Conservation (phyloP, 1,284 basidiomycete genomes). For the Pterulicium gracile region DNA sequence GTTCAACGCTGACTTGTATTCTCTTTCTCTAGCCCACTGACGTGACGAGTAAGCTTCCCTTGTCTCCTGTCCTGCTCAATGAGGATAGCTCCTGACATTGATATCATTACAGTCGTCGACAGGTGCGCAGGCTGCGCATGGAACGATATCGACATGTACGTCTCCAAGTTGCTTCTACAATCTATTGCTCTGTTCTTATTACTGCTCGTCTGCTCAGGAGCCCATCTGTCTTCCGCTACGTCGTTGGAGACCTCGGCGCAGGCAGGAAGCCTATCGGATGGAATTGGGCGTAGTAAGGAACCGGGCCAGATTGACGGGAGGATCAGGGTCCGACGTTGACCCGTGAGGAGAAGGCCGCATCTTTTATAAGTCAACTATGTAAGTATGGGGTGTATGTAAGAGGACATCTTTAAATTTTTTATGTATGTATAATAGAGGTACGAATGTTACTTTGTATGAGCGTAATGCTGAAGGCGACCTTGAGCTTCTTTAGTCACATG, state of each 20-base stretch:
- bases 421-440: no score
- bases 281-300: no score
- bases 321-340: no score
- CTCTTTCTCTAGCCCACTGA: constrained; percentile 1
- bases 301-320: no score
- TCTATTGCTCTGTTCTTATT: background rate
- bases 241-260: background rate
- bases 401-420: no score
- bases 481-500: no score
- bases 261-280: constrained; percentile 1
- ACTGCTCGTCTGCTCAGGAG: background rate
- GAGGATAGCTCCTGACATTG: background rate
- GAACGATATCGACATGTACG: constrained; percentile 2
- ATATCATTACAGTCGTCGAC: background rate
- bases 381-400: no score
- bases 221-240: background rate
- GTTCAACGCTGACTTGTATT: background rate
- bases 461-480: no score
- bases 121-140: background rate
- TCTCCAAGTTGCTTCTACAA: background rate
- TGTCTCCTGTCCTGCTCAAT: background rate
- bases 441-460: no score
- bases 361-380: no score
- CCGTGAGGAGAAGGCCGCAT: no score
- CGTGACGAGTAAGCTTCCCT: background rate